Evolutionary conservation across 2,329 filamentous ascomycete species (phyloP), one percentile per base, ranked within the genome.

Genomic region (Fusarium sp.): DNA sequence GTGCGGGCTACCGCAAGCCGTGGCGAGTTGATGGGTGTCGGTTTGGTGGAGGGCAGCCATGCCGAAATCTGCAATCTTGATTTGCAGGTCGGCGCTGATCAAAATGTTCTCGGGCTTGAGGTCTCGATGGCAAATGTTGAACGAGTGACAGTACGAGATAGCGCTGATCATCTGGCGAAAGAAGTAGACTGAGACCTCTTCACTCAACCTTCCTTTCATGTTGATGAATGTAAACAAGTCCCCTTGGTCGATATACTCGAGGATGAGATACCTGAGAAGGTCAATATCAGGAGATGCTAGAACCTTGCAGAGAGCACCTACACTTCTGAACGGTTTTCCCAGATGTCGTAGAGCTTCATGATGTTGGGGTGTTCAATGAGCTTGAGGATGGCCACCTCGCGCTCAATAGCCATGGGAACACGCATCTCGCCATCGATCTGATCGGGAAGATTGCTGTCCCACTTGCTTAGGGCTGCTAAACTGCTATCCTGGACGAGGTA

Each of bases 21-120:
- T 98, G 65, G 90, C 93, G 31, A 99, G 88, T 79, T 92, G 92
- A 74, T 94, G 92, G 10, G 91, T 92, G 27, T 90, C 88, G 5
- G 93, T 93, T 81, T 98, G 96, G 72, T 92, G 90, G 46, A 98
- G 87, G 5, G 96, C 96, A 51, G 96, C 96, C 95, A 99, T 98
- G 46, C 96, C 96, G 81, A 99, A 99, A 81, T 99, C 96, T 60
- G 96, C 96, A 77, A 99, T 92, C 83, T 98, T 99, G 81, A 98
- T 91, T 66, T 93, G 91, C 62, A 92, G 89, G 55, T 92, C 86
- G 4, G 86, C 86, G 66, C 95, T 95, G 59, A 99, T 87, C 20
- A 99, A 87, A 53, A 99, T 98, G 78, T 99, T 99, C 83, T 99
- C 96, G 0, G 95, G 96, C 83, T 99, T 99, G 62, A 99, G 87